Percentiles rank a stretch among this genome's conserved stretches.
phyloP scores from a whole-genome alignment of 202 grass and related monocot species.

The Saccharum hybrid region DNA sequence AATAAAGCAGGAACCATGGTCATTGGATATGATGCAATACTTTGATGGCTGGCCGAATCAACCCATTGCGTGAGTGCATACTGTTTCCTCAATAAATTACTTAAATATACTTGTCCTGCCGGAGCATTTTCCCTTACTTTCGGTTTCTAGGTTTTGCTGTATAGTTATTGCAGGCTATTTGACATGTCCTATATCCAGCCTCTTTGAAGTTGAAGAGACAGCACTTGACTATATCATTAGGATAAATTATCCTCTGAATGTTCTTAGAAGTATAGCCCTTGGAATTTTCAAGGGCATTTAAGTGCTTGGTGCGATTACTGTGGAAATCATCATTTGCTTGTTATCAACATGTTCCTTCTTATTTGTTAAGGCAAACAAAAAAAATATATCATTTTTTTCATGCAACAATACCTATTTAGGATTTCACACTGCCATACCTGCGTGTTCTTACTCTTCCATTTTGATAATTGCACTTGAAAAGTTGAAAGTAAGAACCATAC shows the following conservation, averaged over 20 bases:
- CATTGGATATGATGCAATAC: constrained; percentile 77
- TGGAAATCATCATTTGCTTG: not conserved
- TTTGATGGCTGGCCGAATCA: constrained; percentile 87
- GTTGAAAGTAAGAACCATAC: not conserved
- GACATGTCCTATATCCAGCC: not conserved
- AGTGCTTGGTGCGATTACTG: not conserved
- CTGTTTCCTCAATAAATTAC: constrained; percentile 23
- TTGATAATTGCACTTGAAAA: constrained; percentile 14
- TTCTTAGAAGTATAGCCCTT: not conserved
- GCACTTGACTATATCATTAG: not conserved
- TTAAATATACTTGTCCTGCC: not conserved
- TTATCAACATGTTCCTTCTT: not conserved
- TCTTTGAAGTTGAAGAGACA: constrained; percentile 29
- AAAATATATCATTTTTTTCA: not conserved
- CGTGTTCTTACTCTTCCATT: not conserved
- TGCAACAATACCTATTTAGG: constrained; percentile 11
- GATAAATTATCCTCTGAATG: constrained; percentile 18
- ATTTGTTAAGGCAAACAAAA: not conserved
- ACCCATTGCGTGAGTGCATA: constrained; percentile 64
- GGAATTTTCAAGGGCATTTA: constrained; percentile 19
- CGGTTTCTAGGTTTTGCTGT: not conserved
- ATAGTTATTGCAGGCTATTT: not conserved
- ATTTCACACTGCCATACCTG: not conserved
- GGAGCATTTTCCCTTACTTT: not conserved
- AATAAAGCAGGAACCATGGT: constrained; percentile 88